phyloP scores from a whole-genome alignment of 2,329 filamentous ascomycete genomes.

The Epichloe gansuensis region DNA sequence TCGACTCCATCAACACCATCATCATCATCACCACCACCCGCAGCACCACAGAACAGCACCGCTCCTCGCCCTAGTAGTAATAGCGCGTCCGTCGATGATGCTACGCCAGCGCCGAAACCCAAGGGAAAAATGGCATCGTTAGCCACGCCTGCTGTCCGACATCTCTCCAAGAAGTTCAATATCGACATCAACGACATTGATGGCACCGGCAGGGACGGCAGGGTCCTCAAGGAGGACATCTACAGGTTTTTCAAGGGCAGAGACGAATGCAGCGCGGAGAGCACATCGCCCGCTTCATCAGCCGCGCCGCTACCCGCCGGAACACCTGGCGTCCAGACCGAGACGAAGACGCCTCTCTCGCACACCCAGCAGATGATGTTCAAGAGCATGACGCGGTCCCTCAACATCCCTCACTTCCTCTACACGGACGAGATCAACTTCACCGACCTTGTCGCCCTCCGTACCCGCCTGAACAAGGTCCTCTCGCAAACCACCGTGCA shows the following conservation, averaged over 20 bases:
- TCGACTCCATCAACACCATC: conserved; percentile 14
- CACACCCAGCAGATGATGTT: conserved; percentile 88
- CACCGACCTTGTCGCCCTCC: conserved; percentile 57
- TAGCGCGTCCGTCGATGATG: conserved; percentile 2
- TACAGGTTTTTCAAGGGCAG: conserved; percentile 51
- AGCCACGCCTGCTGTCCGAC: conserved; percentile 84
- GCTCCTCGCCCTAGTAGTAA: not conserved
- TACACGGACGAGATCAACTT: conserved; percentile 87
- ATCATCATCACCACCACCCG: conserved; percentile 6
- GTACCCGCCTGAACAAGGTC: conserved; percentile 60
- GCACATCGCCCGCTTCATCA: conserved; percentile 10
- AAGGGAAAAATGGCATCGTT: conserved; percentile 58
- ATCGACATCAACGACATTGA: conserved; percentile 66
- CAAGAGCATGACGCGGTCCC: conserved; percentile 88
- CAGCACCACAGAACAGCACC: not conserved
- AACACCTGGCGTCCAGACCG: conserved; percentile 39
- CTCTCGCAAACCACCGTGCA: conserved; percentile 30
- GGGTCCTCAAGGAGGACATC: conserved; percentile 88
- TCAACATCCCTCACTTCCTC: conserved; percentile 87
- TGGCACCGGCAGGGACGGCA: conserved; percentile 81
- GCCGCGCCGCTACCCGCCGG: conserved; percentile 11
- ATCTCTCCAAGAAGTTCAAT: conserved; percentile 67
- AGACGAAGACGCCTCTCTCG: conserved; percentile 58
- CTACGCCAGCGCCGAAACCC: conserved; percentile 14
- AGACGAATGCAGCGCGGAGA: conserved; percentile 21